Percentiles rank a stretch among this genome's conserved stretches.
These are phyloP conservation scores for Conringia planisiliqua DNA, from an alignment of 345 rosid species.

Conservation along the genomic window DNA sequence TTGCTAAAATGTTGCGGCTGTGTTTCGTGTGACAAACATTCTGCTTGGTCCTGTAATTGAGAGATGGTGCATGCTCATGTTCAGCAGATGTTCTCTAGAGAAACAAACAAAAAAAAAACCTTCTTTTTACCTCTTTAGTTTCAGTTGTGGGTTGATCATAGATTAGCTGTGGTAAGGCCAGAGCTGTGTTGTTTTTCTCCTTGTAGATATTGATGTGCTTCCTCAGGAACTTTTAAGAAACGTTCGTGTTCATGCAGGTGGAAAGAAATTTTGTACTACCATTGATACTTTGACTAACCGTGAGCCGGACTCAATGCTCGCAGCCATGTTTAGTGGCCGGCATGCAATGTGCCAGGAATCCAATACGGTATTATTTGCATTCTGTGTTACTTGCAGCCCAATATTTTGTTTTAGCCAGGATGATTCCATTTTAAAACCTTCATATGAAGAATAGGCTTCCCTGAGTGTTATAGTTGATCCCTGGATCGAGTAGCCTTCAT, in stretches of 20 bases:
- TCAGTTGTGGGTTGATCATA: background rate
- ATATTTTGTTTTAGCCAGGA: background rate
- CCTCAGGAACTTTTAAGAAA: background rate
- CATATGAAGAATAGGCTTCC: conserved; percentile 9
- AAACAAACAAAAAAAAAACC: no score
- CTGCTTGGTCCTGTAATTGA: background rate
- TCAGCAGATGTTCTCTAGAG: background rate
- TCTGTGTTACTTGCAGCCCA: background rate
- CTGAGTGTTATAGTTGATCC: background rate
- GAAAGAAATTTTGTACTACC: conserved; percentile 78
- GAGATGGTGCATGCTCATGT: background rate
- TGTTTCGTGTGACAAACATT: background rate
- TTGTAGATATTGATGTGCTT: background rate
- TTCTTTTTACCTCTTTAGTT: no score
- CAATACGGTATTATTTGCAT: conserved; percentile 40
- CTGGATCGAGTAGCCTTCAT: background rate
- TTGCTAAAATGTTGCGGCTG: background rate
- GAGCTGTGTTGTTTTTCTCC: background rate
- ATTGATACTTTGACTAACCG: conserved; percentile 77
- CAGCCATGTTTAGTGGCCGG: conserved; percentile 91
- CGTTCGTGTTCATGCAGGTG: conserved; percentile 46
- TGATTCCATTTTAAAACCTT: background rate
- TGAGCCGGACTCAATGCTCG: conserved; percentile 92
- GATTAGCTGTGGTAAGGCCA: background rate
- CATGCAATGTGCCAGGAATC: conserved; percentile 59